Base-by-base conservation (phyloP, 805 yeast genomes). In the Pichia nanzhaoensis region DNA sequence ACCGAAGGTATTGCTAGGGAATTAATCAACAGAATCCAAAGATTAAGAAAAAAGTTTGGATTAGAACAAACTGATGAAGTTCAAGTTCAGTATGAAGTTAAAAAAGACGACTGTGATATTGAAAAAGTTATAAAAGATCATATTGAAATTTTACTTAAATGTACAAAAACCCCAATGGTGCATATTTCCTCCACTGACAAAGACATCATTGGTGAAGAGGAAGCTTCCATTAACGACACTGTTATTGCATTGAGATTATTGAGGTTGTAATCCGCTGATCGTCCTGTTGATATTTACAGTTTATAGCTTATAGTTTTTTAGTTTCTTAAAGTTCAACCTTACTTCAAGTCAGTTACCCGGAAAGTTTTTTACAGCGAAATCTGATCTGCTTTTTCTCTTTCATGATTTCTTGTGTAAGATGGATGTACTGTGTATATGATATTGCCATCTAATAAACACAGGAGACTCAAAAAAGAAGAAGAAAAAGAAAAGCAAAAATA, bases 1-100 rank as follows among this genome's bases (percentile, higher is more conserved):
- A 81, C 86, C 40, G 98, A 93, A 71, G 98, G 98, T 65, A 74
- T 86, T 57, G 96, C 96, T 6, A 87, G 99, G 73, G 98, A 93
- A 68, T 75, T 93, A 61, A 78, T 93, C 60, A 93, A 93, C 78
- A 89, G 99, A 69, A 88, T 93, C 55, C 99, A 93, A 75, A 84
- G 96, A 67, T 78, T 90, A 63, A 84, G 99, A 70, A 93, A 93
- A 83, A 89, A 90, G 77, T 89, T 86, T 52, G 95, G 96, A 30
- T 75, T 93, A 60, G 85, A 85, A 61, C 90, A 95, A 51, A 91
- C 97, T 37, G 99, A 93, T 63, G 99, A 93, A 56, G 95, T 93
- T 42, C 66, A 77, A 52, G 96, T 93, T 49, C 89, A 91, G 67
- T 86, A 86, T 67, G 69, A 78, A 52, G 63, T 89, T 49, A 75